These are phyloP conservation scores for Gonapodya prolifera DNA, from an alignment of 192 early-diverging fungal genomes.

Conservation along the genomic window DNA sequence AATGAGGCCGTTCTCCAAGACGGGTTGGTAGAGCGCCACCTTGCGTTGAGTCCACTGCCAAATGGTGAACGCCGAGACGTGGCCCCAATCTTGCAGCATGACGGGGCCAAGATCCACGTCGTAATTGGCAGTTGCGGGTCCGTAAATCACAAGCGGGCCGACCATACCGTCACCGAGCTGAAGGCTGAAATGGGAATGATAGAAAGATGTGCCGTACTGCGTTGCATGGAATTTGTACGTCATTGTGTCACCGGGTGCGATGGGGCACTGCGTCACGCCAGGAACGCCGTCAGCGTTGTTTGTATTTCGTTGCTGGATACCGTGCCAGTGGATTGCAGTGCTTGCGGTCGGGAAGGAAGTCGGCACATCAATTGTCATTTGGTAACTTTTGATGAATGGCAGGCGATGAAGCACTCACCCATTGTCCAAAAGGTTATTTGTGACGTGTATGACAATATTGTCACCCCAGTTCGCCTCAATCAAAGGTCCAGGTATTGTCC, in stretches of 20 bases:
- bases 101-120: no score
- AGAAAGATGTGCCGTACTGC: not conserved
- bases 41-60: no score
- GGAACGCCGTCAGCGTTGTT: not conserved
- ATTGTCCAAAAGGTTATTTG: no score
- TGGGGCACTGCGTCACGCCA: not conserved
- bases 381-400: no score
- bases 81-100: no score
- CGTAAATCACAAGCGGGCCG: not conserved
- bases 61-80: no score
- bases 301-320: not conserved
- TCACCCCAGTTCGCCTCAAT: not conserved
- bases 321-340: constrained; percentile 1
- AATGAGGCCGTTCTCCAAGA: not conserved
- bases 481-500: not conserved
- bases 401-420: no score
- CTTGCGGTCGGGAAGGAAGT: no score
- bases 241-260: not conserved
- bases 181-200: not conserved
- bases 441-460: not conserved
- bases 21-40: not conserved
- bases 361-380: no score
- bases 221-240: not conserved
- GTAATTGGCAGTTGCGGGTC: not conserved
- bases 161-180: not conserved